Evolutionary conservation across 108 stramenopile species (phyloP).

Genomic region (Conticribra guillardii): DNA sequence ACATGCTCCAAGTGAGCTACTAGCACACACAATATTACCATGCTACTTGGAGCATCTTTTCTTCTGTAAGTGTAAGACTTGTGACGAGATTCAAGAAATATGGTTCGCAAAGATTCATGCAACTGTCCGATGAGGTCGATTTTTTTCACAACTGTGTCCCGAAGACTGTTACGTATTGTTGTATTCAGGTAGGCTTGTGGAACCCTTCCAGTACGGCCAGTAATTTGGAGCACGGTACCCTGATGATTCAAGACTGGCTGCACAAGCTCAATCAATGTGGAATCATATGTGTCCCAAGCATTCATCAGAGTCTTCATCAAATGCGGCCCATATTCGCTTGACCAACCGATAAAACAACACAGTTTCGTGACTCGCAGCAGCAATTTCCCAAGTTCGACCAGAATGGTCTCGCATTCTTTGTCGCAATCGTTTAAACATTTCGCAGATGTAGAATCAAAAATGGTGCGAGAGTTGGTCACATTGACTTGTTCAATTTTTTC

Average conservation of each 20-base stretch:
- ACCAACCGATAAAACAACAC: conserved; percentile 42
- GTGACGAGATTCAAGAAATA: conserved; percentile 1
- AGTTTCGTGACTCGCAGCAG: conserved; percentile 20
- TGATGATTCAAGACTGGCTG: conserved; percentile 19
- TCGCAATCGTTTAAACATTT: conserved; percentile 10
- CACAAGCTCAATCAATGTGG: conserved; percentile 18
- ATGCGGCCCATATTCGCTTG: conserved; percentile 19
- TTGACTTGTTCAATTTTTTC: conserved; percentile 12
- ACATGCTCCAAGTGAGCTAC: conserved; percentile 23
- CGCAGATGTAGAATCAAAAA: conserved; percentile 21
- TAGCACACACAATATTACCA: conserved; percentile 29
- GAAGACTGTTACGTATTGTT: conserved; percentile 18
- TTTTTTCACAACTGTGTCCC: conserved; percentile 1
- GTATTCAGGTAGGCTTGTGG: conserved; percentile 20
- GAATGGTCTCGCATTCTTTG: conserved; percentile 8
- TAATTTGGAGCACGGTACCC: conserved; percentile 4
- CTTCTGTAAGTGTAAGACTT: conserved; percentile 4
- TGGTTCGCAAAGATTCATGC: conserved; percentile 1
- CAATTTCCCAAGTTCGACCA: conserved; percentile 15
- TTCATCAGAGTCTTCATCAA: conserved; percentile 4
- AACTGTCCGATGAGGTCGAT: conserved; percentile 26
- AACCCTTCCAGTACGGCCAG: conserved; percentile 19
- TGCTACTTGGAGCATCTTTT: conserved; percentile 5
- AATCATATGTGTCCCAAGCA: conserved; percentile 20
- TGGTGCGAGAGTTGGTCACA: conserved; percentile 13